Evolutionary conservation across 805 yeast species (phyloP).

Genomic region (Starmerella floris): DNA sequence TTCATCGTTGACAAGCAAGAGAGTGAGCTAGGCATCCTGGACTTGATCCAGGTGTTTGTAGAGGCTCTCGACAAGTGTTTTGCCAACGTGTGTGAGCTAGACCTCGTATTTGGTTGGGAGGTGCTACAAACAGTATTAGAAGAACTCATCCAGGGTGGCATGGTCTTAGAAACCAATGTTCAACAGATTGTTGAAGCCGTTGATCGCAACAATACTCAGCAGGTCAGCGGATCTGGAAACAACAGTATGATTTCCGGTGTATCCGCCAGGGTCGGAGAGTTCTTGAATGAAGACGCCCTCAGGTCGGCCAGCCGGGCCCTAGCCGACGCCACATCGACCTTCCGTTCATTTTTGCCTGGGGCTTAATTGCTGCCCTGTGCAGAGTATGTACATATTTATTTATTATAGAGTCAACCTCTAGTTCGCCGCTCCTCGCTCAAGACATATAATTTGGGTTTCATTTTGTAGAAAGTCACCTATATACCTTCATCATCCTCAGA

Average conservation of each 20-base stretch:
- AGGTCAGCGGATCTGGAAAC: slow-evolving; percentile 13
- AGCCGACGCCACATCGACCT: slow-evolving; percentile 18
- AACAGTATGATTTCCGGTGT: not conserved
- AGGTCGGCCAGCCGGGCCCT: slow-evolving; percentile 18
- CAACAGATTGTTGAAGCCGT: slow-evolving; percentile 55
- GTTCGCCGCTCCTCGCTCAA: too few relatives aligned
- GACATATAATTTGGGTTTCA: too few relatives aligned
- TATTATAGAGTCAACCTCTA: too few relatives aligned
- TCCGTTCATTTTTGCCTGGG: slow-evolving; percentile 18
- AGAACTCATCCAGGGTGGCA: slow-evolving; percentile 92
- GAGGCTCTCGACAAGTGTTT: slow-evolving; percentile 89
- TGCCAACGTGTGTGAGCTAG: slow-evolving; percentile 87
- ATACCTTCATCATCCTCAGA: too few relatives aligned
- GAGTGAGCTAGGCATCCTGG: slow-evolving; percentile 83
- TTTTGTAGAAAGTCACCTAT: too few relatives aligned
- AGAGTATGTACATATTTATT: too few relatives aligned
- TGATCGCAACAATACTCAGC: slow-evolving; percentile 28
- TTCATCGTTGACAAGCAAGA: slow-evolving; percentile 94
- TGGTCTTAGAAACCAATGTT: slow-evolving; percentile 91
- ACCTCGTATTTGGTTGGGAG: slow-evolving; percentile 98
- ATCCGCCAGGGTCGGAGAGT: slow-evolving; percentile 2
- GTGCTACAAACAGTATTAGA: slow-evolving; percentile 71
- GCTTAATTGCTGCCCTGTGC: too few relatives aligned
- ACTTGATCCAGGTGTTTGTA: slow-evolving; percentile 90
- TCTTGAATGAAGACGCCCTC: slow-evolving; percentile 14